A percentile compares a stretch with the other conserved stretches of the same genome.
These are phyloP conservation scores for Pythium rishiriense DNA, from an alignment of 352 stramenopile genomes.

Conservation along the genomic window DNA sequence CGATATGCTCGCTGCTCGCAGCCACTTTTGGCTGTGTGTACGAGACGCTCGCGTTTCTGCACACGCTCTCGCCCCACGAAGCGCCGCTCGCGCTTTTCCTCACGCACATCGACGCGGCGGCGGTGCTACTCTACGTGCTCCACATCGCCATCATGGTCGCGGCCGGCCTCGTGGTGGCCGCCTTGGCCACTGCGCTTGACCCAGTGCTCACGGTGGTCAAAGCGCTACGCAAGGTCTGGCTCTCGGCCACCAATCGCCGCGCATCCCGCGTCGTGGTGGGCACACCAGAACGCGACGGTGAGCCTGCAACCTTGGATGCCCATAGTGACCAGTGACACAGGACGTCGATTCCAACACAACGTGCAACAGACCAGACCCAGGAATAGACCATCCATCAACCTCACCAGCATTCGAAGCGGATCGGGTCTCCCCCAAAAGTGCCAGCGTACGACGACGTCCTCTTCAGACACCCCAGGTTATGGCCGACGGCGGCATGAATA, in stretches of 20 bases:
- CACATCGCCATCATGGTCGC: neutral
- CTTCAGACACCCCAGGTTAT: no score
- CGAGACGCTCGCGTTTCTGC: conserved; percentile 1
- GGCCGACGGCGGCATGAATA: neutral
- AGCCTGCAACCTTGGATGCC: no score
- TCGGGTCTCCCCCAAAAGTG: no score
- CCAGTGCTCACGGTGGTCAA: neutral
- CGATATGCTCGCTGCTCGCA: neutral
- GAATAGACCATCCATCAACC: no score
- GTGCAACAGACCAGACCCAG: no score
- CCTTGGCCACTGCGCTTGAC: neutral
- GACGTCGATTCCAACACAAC: no score
- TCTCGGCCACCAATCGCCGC: neutral
- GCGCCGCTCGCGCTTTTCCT: neutral
- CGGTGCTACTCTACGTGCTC: neutral
- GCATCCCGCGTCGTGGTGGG: no score
- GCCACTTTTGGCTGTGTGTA: neutral
- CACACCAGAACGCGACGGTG: no score
- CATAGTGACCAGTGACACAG: no score
- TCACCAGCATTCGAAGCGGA: no score
- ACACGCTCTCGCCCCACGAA: neutral
- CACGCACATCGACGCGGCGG: neutral
- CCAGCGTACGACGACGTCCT: no score
- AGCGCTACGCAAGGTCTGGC: neutral
- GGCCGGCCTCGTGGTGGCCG: no score